Evolutionary conservation across 495 filamentous ascomycete species (phyloP).

Genomic region (Penicillium malachiteum): DNA sequence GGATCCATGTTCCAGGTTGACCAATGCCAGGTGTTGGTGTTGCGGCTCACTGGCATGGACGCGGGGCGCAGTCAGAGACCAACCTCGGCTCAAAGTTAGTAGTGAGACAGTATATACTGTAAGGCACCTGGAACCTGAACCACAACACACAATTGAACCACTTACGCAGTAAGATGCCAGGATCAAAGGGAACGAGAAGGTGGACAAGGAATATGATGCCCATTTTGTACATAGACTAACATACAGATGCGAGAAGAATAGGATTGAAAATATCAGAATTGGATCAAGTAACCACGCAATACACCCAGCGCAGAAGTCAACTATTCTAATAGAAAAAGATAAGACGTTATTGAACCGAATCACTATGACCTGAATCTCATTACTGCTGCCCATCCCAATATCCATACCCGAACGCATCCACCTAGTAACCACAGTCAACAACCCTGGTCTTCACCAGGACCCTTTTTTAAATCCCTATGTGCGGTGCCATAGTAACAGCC

Average conservation of each 20-base stretch:
- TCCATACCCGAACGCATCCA: slow-evolving; percentile 4
- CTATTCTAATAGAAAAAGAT: slow-evolving; percentile 20
- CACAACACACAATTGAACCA: too few relatives aligned
- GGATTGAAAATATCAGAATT: slow-evolving; percentile 11
- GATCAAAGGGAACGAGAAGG: too few relatives aligned
- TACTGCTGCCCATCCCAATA: slow-evolving; percentile 16
- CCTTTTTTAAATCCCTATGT: slow-evolving; percentile 2
- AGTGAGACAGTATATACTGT: too few relatives aligned
- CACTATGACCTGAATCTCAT: slow-evolving; percentile 11
- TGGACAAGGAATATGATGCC: background rate
- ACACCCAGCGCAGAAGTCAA: slow-evolving; percentile 19
- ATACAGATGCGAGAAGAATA: background rate
- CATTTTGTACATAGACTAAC: background rate
- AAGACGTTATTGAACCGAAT: slow-evolving; percentile 8
- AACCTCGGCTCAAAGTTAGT: too few relatives aligned
- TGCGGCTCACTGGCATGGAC: too few relatives aligned
- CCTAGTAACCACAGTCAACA: slow-evolving; percentile 4
- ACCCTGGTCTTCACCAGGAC: background rate
- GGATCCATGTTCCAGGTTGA: too few relatives aligned
- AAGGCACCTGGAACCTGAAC: too few relatives aligned
- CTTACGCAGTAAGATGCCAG: too few relatives aligned
- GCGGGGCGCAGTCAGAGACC: too few relatives aligned
- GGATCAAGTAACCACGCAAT: slow-evolving; percentile 17
- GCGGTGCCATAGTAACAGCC: slow-evolving; percentile 6
- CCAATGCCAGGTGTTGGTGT: too few relatives aligned